Evolutionary conservation across 371 early-diverging fungal species (phyloP).

Genomic region (Gilbertella persicaria): DNA sequence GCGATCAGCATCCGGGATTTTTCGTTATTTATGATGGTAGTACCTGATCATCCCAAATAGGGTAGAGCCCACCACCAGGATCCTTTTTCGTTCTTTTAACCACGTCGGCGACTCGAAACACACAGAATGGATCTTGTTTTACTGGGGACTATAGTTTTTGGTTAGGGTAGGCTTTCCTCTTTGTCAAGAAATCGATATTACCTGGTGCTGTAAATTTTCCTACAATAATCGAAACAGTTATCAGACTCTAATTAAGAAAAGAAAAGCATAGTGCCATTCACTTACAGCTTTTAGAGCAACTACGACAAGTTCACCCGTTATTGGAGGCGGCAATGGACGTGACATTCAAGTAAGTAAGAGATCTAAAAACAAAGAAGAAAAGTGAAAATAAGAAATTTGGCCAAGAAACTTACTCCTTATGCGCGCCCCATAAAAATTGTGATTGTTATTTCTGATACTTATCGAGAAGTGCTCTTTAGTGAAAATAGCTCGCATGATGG

Average conservation of each 20-base stretch:
- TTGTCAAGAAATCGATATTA: constrained; percentile 3
- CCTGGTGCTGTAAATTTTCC: constrained; percentile 29
- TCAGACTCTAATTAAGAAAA: not conserved
- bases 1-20: too few species aligned
- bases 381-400: not conserved
- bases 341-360: not conserved
- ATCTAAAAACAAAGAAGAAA: not conserved
- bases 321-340: not conserved
- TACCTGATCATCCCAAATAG: constrained; percentile 39
- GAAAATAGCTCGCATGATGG: too few species aligned
- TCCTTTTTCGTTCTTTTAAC: constrained; percentile 25
- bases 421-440: too few species aligned
- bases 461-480: too few species aligned
- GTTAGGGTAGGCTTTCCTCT: not conserved
- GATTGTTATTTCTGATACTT: too few species aligned
- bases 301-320: constrained; percentile 25
- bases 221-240: not conserved
- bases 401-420: too few species aligned
- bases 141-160: constrained; percentile 9
- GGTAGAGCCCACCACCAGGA: constrained; percentile 24
- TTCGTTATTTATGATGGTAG: not conserved
- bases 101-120: constrained; percentile 21
- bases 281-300: constrained; percentile 33
- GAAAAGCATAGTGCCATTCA: not conserved
- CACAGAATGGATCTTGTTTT: constrained; percentile 26